Evolutionary conservation across 805 yeast species (phyloP), one percentile per base, ranked within the genome.

Genomic region (Geotrichum ghanense): DNA sequence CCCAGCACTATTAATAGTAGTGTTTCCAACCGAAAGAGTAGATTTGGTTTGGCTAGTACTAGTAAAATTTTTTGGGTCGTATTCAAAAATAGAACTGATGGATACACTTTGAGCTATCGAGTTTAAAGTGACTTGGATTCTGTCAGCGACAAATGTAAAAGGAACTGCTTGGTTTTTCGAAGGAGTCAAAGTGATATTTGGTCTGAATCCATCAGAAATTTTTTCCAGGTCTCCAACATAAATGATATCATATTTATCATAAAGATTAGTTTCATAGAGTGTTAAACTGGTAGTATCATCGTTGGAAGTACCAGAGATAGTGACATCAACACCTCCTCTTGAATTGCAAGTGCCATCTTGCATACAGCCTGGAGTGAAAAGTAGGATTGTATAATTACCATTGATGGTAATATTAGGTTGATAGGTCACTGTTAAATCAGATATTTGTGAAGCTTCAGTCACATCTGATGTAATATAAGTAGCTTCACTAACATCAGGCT

Each of bases 351-450:
- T 73, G 44, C 67, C 63, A 59, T 84, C 95, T 2, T 55, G 60
- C 1, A 61, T 45, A 66, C 98, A 92, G 0, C 97, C 97, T 0
- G 96, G 96, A 0, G 98, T 92, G 55, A 76, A 81, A 44, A 89
- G 55, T 45, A 76, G 67, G 21, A 92, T 70, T 0, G 85, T 69
- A 61, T 87, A 92, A 49, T 78, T 70, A 7, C 97, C 97, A 0
- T 85, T 70, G 51, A 76, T 73, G 0, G 83, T 69, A 17, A 87
- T 75, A 53, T 81, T 81, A 7, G 95, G 86, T 48, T 72, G 70
- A 57, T 81, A 79, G 1, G 72, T 68, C 2, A 79, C 73, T 7
- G 73, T 73, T 3, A 61, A 51, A 20, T 62, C 48, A 1, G 53
- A 52, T 12, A 64, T 51, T 6, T 55, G 44, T 7, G 65, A 62